These are phyloP conservation scores for Yamadazyma atmosphaerica DNA, from an alignment of 1,139 yeast genomes.

Conservation along the genomic window DNA sequence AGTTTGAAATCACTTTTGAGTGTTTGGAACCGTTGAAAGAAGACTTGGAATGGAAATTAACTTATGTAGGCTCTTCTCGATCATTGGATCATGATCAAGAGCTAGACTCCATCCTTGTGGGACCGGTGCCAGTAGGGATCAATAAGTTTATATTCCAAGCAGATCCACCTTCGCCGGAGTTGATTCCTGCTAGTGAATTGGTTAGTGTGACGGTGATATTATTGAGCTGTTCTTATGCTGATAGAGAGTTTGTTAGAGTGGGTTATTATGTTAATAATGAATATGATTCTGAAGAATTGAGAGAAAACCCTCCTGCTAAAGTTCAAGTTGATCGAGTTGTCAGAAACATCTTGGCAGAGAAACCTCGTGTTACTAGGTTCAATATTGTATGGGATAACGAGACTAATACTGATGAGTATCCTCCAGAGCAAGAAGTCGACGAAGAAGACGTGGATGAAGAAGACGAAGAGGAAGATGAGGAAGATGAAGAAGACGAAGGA, in stretches of 20 bases:
- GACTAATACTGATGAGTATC: conserved; percentile 67
- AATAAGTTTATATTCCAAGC: conserved; percentile 92
- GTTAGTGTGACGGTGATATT: conserved; percentile 93
- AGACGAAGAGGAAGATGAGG: conserved; percentile 59
- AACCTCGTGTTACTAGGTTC: conserved; percentile 95
- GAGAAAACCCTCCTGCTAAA: conserved; percentile 91
- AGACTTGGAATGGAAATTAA: conserved; percentile 95
- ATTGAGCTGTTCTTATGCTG: conserved; percentile 89
- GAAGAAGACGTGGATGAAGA: conserved; percentile 57
- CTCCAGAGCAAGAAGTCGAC: conserved; percentile 52
- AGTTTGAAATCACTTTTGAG: conserved; percentile 95
- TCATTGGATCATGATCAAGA: conserved; percentile 96
- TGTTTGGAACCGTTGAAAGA: conserved; percentile 91
- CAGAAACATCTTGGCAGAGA: conserved; percentile 91
- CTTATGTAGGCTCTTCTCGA: conserved; percentile 93
- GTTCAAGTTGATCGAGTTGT: conserved; percentile 95
- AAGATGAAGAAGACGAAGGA: conserved; percentile 53
- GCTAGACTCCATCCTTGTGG: conserved; percentile 89
- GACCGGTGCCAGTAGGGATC: conserved; percentile 97
- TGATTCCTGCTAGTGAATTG: conserved; percentile 92
- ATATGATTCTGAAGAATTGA: conserved; percentile 86
- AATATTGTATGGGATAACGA: conserved; percentile 92
- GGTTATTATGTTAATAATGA: conserved; percentile 98
- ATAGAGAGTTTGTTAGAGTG: conserved; percentile 91
- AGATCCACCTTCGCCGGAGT: conserved; percentile 94